Conservation (phyloP, 495 filamentous ascomycete genomes). For the Penicillium chermesinum region DNA sequence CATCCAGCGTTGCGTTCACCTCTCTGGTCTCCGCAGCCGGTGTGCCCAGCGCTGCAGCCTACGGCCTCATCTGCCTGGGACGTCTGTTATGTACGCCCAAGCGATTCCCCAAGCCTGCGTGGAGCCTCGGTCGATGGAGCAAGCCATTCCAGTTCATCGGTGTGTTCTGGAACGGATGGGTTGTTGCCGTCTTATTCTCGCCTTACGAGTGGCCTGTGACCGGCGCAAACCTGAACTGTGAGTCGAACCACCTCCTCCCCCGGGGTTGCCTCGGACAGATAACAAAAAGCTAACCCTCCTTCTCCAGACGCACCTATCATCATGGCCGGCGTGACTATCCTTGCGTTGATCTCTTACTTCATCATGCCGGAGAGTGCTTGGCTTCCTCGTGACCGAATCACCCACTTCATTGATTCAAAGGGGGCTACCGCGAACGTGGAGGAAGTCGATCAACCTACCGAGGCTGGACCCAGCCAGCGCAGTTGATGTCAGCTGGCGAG, state of each 20-base stretch:
- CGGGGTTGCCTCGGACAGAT: too few species aligned
- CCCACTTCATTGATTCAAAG: conserved; percentile 44
- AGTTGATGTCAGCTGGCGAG: background rate
- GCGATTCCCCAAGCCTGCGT: conserved; percentile 41
- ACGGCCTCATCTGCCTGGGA: conserved; percentile 50
- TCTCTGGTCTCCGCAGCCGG: conserved; percentile 49
- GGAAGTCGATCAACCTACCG: conserved; percentile 13
- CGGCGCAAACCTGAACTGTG: conserved; percentile 44
- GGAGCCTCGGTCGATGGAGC: conserved; percentile 41
- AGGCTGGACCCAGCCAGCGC: conserved; percentile 3
- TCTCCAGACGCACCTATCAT: conserved; percentile 44
- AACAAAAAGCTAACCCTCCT: conserved; percentile 1
- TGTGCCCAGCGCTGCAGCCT: conserved; percentile 49
- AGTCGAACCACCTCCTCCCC: too few species aligned
- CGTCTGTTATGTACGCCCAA: conserved; percentile 44
- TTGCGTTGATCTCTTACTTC: conserved; percentile 44
- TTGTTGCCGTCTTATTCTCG: conserved; percentile 45
- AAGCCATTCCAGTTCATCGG: conserved; percentile 46
- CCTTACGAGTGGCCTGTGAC: conserved; percentile 43
- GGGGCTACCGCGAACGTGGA: conserved; percentile 28
- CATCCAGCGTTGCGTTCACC: conserved; percentile 50
- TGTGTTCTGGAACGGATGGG: conserved; percentile 49
- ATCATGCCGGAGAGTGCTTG: conserved; percentile 45
- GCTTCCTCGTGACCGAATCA: conserved; percentile 39
- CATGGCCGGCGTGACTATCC: conserved; percentile 45